Evolutionary conservation across 202 grass and related monocot species (phyloP).

Genomic region (Eragrostis tef): DNA sequence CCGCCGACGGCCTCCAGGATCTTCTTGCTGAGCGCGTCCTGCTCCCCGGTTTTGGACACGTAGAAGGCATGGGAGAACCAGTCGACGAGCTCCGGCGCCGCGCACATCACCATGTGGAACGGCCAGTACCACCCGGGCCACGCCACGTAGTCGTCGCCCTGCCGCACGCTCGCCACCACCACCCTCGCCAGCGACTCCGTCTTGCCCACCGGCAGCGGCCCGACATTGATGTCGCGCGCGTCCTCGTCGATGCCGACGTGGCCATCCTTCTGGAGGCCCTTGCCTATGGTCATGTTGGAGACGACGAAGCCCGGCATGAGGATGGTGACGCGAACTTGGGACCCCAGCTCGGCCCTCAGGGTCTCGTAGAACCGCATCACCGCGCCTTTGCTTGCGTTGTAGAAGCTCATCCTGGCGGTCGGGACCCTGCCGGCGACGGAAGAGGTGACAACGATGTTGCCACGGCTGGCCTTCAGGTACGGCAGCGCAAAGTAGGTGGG

Average conservation of each 20-base stretch:
- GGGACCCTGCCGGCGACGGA: slow-evolving; percentile 82
- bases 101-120: slow-evolving; percentile 71
- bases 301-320: slow-evolving; percentile 75
- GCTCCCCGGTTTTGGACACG: slow-evolving; percentile 49
- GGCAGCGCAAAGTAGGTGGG: slow-evolving; percentile 83
- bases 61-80: slow-evolving; percentile 65
- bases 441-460: slow-evolving; percentile 84
- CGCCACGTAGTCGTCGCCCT: slow-evolving; percentile 59
- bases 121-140: slow-evolving; percentile 87
- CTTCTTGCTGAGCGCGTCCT: slow-evolving; percentile 61
- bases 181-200: slow-evolving; percentile 65
- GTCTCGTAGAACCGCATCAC: slow-evolving; percentile 82
- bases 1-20: slow-evolving; percentile 65
- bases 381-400: slow-evolving; percentile 81
- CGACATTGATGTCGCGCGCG: slow-evolving; percentile 70
- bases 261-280: slow-evolving; percentile 74
- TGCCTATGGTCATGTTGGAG: slow-evolving; percentile 90
- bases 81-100: slow-evolving; percentile 71
- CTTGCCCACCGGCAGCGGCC: slow-evolving; percentile 68
- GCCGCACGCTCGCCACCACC: slow-evolving; percentile 63
- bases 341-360: slow-evolving; percentile 64
- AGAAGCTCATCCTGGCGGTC: slow-evolving; percentile 77
- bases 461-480: slow-evolving; percentile 69
- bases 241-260: slow-evolving; percentile 68
- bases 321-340: slow-evolving; percentile 70